A percentile compares a stretch with the other conserved stretches of the same genome.
Evolutionary conservation across 2,329 filamentous ascomycete species (phyloP).

Genomic region (Monilinia polystroma): DNA sequence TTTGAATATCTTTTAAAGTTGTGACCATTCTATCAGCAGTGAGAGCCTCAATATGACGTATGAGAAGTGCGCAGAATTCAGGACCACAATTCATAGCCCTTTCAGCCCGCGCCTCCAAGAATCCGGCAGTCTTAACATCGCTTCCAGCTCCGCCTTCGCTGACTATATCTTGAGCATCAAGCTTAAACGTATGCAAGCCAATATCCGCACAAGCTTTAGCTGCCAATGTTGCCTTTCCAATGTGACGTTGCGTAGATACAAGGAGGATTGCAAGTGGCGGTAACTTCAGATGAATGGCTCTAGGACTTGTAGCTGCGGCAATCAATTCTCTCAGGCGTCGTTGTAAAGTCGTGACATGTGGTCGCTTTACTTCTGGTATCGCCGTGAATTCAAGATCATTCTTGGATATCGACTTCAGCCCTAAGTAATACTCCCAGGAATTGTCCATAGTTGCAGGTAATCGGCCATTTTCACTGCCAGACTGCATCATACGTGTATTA

Average conservation of each 20-base stretch:
- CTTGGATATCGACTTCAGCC: constrained; percentile 65
- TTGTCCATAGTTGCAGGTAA: constrained; percentile 74
- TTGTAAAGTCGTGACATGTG: constrained; percentile 58
- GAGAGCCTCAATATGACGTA: constrained; percentile 86
- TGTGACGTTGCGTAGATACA: constrained; percentile 87
- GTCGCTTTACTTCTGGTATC: constrained; percentile 47
- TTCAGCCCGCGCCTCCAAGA: constrained; percentile 83
- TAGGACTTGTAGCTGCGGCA: constrained; percentile 81
- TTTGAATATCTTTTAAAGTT: constrained; percentile 78
- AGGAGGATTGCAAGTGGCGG: constrained; percentile 86
- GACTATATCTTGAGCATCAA: constrained; percentile 91
- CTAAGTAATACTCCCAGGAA: constrained; percentile 88
- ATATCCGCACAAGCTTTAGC: constrained; percentile 79
- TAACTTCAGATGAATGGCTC: constrained; percentile 82
- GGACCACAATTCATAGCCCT: constrained; percentile 85
- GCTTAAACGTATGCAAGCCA: constrained; percentile 82
- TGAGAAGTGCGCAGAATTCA: constrained; percentile 77
- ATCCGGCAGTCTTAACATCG: constrained; percentile 91
- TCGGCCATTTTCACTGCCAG: constrained; percentile 79
- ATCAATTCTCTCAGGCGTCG: constrained; percentile 80
- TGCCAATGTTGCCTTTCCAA: constrained; percentile 84
- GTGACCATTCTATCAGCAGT: constrained; percentile 87
- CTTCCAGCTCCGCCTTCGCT: constrained; percentile 87
- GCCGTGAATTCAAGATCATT: constrained; percentile 45
- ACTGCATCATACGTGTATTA: constrained; percentile 86